Percentiles rank a stretch among this genome's conserved stretches.
These are phyloP conservation scores for Neonectria punicea DNA, from an alignment of 2,329 filamentous ascomycete genomes.

Conservation along the genomic window DNA sequence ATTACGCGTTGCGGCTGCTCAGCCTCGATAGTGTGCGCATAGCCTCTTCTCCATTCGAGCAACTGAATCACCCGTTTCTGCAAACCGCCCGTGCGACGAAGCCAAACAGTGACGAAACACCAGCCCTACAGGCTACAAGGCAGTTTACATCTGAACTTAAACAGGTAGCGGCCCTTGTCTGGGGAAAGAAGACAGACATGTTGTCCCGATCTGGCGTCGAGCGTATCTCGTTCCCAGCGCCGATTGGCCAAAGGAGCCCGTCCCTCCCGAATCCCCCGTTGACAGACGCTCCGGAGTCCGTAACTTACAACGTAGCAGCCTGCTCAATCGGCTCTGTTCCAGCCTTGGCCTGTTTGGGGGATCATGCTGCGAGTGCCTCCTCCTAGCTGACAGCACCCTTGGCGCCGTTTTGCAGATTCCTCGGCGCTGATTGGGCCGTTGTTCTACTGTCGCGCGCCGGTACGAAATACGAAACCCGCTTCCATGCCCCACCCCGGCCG, in stretches of 20 bases:
- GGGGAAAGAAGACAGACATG: background rate
- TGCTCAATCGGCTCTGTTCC: background rate
- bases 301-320: background rate
- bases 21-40: background rate
- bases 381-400: background rate
- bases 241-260: conserved; percentile 19
- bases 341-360: conserved; percentile 16
- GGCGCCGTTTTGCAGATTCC: background rate
- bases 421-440: background rate
- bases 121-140: conserved; percentile 12
- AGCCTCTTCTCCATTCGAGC: background rate
- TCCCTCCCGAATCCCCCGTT: background rate
- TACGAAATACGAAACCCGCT: conserved; percentile 22
- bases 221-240: conserved; percentile 14
- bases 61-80: background rate
- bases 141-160: background rate
- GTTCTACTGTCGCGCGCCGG: conserved; percentile 3
- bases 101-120: background rate
- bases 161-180: background rate
- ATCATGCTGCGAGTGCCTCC: conserved; percentile 20
- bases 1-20: background rate
- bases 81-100: background rate
- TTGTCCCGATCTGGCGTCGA: conserved; percentile 17
- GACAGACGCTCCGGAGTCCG: no score
- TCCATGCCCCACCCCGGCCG: conserved; percentile 15